These are phyloP conservation scores for Aspergillus sp. DNA, from an alignment of 2,329 filamentous ascomycete species.

Conservation along the genomic window DNA sequence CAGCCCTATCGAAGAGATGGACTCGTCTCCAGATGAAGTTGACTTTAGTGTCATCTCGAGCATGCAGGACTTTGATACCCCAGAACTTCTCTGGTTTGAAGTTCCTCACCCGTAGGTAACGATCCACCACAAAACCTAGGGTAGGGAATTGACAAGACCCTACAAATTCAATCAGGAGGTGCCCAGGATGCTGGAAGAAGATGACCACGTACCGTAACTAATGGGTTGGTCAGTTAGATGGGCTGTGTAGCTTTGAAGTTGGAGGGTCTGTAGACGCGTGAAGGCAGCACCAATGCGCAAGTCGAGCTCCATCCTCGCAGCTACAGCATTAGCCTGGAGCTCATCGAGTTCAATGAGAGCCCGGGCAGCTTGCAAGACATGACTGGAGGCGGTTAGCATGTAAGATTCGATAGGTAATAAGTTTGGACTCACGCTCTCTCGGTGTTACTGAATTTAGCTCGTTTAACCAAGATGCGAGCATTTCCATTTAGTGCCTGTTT, in stretches of 20 bases:
- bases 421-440: slow-evolving; percentile 62
- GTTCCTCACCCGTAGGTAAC: slow-evolving; percentile 87
- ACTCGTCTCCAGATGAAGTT: slow-evolving; percentile 76
- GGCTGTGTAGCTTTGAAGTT: slow-evolving; percentile 63
- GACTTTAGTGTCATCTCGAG: slow-evolving; percentile 67
- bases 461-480: slow-evolving; percentile 63
- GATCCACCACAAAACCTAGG: slow-evolving; percentile 90
- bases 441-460: slow-evolving; percentile 91
- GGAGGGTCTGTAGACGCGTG: slow-evolving; percentile 76
- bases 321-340: slow-evolving; percentile 76
- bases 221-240: slow-evolving; percentile 58
- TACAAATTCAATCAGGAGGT: slow-evolving; percentile 22
- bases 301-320: slow-evolving; percentile 84
- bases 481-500: slow-evolving; percentile 71
- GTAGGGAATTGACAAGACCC: slow-evolving; percentile 95
- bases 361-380: slow-evolving; percentile 75
- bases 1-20: slow-evolving; percentile 79
- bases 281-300: slow-evolving; percentile 87
- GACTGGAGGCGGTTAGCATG: slow-evolving; percentile 42
- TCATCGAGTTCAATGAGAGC: slow-evolving; percentile 73
- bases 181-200: background rate
- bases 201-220: slow-evolving; percentile 61
- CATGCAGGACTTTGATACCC: slow-evolving; percentile 78
- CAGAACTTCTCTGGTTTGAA: slow-evolving; percentile 91
- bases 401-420: too few relatives aligned